Conservation (phyloP, 441 rosid species). For the Francoa sonchifolia region DNA sequence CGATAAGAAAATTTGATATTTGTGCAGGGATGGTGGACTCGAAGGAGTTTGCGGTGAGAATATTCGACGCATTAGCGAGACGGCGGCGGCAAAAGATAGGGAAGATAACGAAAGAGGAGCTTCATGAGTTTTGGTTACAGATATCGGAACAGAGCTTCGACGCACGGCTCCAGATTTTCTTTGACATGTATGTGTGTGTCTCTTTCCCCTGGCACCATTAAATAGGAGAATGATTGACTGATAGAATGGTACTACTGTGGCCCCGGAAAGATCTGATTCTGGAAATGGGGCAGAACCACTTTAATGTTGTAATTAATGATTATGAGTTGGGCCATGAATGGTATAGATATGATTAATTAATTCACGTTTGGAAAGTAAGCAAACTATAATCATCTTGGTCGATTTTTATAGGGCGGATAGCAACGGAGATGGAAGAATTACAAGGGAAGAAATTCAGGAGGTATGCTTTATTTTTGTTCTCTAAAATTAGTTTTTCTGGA, state of each 20-base stretch:
- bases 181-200: constrained; percentile 51
- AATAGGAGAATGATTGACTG: too few species aligned
- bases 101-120: constrained; percentile 63
- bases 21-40: constrained; percentile 72
- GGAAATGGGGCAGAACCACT: too few species aligned
- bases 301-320: too few species aligned
- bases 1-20: background rate
- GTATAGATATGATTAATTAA: too few species aligned
- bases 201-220: too few species aligned
- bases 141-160: constrained; percentile 89
- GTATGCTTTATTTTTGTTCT: constrained; percentile 16
- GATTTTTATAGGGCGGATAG: constrained; percentile 67
- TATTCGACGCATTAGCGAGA: constrained; percentile 68
- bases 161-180: constrained; percentile 93
- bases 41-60: constrained; percentile 77
- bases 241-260: too few species aligned
- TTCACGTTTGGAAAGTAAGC: too few species aligned
- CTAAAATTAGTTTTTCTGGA: background rate
- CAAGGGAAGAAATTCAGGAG: constrained; percentile 81
- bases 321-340: too few species aligned
- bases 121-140: constrained; percentile 74
- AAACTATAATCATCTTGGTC: too few species aligned
- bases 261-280: too few species aligned
- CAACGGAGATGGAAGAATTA: constrained; percentile 78
- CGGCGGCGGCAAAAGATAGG: constrained; percentile 42